Percentiles rank a stretch among this genome's conserved stretches.
phyloP scores from a whole-genome alignment of 352 stramenopile species.

The Globisporangium cederbergense region DNA sequence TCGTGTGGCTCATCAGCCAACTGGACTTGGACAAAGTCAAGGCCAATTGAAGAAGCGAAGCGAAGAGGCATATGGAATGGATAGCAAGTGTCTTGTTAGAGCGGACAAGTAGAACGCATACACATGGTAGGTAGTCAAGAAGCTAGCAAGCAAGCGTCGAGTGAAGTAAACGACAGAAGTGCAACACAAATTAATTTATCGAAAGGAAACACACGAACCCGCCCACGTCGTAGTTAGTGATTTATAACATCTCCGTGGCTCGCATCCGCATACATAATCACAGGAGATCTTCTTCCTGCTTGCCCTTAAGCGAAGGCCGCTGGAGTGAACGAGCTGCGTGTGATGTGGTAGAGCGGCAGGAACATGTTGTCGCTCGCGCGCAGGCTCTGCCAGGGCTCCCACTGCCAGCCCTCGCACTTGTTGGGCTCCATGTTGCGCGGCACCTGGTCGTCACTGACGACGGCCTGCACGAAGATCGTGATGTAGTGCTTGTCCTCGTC shows the following conservation, averaged over 20 bases:
- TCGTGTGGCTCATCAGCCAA: conserved; percentile 39
- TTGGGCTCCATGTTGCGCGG: conserved; percentile 75
- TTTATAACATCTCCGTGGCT: no score
- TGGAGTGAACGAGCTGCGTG: conserved; percentile 52
- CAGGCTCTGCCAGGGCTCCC: conserved; percentile 55
- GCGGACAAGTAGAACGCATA: neutral
- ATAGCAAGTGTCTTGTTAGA: neutral
- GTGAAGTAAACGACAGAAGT: neutral
- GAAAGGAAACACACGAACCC: neutral
- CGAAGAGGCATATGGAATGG: neutral
- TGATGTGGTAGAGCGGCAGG: conserved; percentile 65
- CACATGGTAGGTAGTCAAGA: neutral
- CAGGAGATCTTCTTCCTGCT: no score
- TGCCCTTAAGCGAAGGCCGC: neutral
- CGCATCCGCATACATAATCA: neutral
- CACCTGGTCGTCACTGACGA: conserved; percentile 42
- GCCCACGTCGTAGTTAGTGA: no score
- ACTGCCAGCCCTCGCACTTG: conserved; percentile 81
- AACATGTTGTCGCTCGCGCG: conserved; percentile 67
- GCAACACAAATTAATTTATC: conserved; percentile 1
- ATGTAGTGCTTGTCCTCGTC: conserved; percentile 85
- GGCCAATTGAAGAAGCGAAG: neutral
- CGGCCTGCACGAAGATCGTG: conserved; percentile 80
- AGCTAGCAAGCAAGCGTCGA: neutral
- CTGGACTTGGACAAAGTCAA: conserved; percentile 18